Percentiles rank a stretch among this genome's conserved stretches.
phyloP scores from a whole-genome alignment of 495 filamentous ascomycete genomes.

The Penicillium cataractarum region DNA sequence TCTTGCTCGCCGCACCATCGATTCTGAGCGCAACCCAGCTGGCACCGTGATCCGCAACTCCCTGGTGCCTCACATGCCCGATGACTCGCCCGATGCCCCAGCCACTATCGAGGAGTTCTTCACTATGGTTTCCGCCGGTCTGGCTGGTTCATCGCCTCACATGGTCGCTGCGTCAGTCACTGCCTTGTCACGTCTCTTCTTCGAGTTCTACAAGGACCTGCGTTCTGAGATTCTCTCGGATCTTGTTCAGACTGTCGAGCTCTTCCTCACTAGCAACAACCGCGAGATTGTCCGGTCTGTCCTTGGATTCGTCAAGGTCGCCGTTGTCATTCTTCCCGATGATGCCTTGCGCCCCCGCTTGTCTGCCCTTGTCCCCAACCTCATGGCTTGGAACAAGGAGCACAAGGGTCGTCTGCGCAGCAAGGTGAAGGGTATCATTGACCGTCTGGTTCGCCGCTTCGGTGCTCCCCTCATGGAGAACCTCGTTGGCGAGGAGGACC shows the following conservation, averaged over 20 bases:
- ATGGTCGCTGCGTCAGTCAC: conserved; percentile 95
- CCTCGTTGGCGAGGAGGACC: conserved; percentile 74
- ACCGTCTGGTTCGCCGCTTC: conserved; percentile 89
- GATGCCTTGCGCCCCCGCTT: conserved; percentile 75
- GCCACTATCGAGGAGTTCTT: conserved; percentile 93
- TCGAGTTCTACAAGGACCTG: conserved; percentile 71
- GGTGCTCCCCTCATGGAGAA: conserved; percentile 77
- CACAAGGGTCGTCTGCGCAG: conserved; percentile 94
- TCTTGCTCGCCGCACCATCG: conserved; percentile 79
- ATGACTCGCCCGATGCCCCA: conserved; percentile 71
- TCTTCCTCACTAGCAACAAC: conserved; percentile 93
- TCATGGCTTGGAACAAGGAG: conserved; percentile 96
- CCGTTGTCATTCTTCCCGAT: conserved; percentile 79
- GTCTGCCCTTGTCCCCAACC: conserved; percentile 74
- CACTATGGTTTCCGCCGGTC: conserved; percentile 95
- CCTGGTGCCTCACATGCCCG: conserved; percentile 81
- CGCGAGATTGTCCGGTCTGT: conserved; percentile 93
- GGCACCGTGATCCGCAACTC: conserved; percentile 81
- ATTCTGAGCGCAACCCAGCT: conserved; percentile 51
- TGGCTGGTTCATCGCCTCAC: conserved; percentile 88
- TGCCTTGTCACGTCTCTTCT: conserved; percentile 86
- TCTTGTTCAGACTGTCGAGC: conserved; percentile 86
- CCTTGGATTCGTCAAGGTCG: conserved; percentile 95
- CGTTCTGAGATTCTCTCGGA: conserved; percentile 67
- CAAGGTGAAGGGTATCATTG: conserved; percentile 96